A percentile compares a stretch with the other conserved stretches of the same genome.
These are phyloP conservation scores for Litchi chinensis DNA, from an alignment of 345 rosid species.

Conservation along the genomic window DNA sequence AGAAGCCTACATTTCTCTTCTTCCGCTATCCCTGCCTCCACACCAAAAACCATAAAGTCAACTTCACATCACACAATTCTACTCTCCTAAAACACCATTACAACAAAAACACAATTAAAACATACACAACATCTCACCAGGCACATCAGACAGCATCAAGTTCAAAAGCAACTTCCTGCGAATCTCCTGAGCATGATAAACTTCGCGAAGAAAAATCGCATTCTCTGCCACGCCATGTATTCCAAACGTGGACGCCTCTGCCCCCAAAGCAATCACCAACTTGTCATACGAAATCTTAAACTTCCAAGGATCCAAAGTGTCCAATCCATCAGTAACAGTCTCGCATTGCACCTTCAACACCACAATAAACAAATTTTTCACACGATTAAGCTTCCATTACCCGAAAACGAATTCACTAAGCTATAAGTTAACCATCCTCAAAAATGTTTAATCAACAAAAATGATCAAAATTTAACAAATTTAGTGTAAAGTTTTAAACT, in stretches of 20 bases:
- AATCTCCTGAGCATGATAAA: conserved; percentile 92
- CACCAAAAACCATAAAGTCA: conserved; percentile 14
- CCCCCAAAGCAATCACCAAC: conserved; percentile 81
- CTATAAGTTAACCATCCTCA: background rate
- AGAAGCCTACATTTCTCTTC: conserved; percentile 81
- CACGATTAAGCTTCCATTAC: background rate
- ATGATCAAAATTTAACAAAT: background rate
- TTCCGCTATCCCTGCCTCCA: conserved; percentile 60
- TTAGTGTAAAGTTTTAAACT: background rate
- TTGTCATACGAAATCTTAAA: conserved; percentile 82
- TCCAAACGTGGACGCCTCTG: conserved; percentile 87
- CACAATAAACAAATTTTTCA: conserved; percentile 13
- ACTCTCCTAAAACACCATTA: background rate
- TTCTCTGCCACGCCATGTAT: conserved; percentile 74
- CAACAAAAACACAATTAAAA: background rate
- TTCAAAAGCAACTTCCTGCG: conserved; percentile 86
- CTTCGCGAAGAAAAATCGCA: conserved; percentile 86
- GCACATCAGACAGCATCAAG: conserved; percentile 93
- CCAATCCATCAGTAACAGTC: conserved; percentile 67
- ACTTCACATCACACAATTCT: background rate
- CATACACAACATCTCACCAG: conserved; percentile 44
- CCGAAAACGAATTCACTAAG: background rate
- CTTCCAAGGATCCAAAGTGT: conserved; percentile 66
- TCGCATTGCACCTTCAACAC: conserved; percentile 70
- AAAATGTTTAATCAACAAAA: too few species aligned